Evolutionary conservation across 208 protist genomes (phyloP).

Genomic region (Lotmaria passim): DNA sequence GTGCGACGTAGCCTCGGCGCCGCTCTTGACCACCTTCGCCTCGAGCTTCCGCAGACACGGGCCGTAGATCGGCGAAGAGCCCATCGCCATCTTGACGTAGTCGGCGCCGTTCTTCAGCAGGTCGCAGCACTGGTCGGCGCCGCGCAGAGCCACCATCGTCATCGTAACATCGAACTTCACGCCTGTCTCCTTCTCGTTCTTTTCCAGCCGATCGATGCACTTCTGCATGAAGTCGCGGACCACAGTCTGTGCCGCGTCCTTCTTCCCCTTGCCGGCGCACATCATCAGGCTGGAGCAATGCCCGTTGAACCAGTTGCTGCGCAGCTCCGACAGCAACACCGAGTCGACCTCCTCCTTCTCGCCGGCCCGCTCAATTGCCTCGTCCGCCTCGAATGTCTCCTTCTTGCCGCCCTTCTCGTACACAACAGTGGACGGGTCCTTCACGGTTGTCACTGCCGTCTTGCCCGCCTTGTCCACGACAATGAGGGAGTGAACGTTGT

Average conservation of each 20-base stretch:
- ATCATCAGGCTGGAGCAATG: conserved; percentile 74
- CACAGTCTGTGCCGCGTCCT: conserved; percentile 37
- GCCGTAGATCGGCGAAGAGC: conserved; percentile 75
- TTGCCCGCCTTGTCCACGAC: conserved; percentile 47
- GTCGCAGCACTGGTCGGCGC: conserved; percentile 59
- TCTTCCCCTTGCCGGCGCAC: conserved; percentile 51
- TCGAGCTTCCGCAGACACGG: conserved; percentile 72
- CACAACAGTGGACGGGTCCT: conserved; percentile 59
- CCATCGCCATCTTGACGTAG: conserved; percentile 58
- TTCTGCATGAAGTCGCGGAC: conserved; percentile 49
- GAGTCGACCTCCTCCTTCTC: conserved; percentile 58
- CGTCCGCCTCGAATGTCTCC: conserved; percentile 77
- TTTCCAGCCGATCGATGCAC: conserved; percentile 58
- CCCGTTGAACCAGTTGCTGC: conserved; percentile 75
- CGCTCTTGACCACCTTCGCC: conserved; percentile 44
- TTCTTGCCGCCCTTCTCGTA: conserved; percentile 69
- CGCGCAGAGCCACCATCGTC: conserved; percentile 59
- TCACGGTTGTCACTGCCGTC: conserved; percentile 33
- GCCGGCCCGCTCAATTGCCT: conserved; percentile 49
- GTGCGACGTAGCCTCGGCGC: conserved; percentile 40
- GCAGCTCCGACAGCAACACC: conserved; percentile 70
- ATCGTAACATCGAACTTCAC: conserved; percentile 71
- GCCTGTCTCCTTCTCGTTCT: conserved; percentile 51
- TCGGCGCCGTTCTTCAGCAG: conserved; percentile 47
- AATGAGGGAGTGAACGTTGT: conserved; percentile 79